phyloP scores from a whole-genome alignment of 805 yeast genomes.

The Lipomyces kockii region DNA sequence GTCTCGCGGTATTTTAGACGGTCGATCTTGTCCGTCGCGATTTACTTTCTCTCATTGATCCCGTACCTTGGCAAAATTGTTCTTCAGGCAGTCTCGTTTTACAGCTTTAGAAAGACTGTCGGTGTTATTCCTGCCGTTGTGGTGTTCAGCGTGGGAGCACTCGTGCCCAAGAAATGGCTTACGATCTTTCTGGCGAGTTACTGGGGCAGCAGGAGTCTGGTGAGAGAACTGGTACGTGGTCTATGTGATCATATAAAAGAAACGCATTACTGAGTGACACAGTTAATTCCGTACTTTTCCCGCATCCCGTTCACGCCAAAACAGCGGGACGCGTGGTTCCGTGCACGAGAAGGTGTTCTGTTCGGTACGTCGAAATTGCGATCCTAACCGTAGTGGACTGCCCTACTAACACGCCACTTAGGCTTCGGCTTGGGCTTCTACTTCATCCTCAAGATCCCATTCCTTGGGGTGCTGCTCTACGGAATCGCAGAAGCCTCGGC shows the following conservation, averaged over 20 bases:
- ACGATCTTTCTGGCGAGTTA: constrained; percentile 51
- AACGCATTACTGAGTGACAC: not conserved
- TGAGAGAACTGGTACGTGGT: constrained; percentile 47
- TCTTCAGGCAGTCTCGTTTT: constrained; percentile 52
- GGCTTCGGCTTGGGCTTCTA: constrained; percentile 58
- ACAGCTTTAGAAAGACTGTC: constrained; percentile 50
- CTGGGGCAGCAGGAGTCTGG: constrained; percentile 54
- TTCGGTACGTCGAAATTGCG: constrained; percentile 44
- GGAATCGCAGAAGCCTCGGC: constrained; percentile 59
- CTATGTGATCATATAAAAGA: not conserved
- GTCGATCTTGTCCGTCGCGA: constrained; percentile 42
- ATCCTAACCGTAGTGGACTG: not conserved
- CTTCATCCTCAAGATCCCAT: constrained; percentile 51
- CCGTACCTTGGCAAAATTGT: constrained; percentile 53
- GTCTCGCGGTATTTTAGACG: constrained; percentile 42
- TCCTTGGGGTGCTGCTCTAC: constrained; percentile 54
- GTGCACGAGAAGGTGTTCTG: constrained; percentile 59
- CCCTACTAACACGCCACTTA: not conserved
- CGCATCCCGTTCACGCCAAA: constrained; percentile 51
- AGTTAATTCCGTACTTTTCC: constrained; percentile 55
- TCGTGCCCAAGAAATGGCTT: constrained; percentile 47
- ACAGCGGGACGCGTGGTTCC: constrained; percentile 54
- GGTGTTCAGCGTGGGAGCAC: constrained; percentile 47
- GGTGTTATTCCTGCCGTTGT: constrained; percentile 54
- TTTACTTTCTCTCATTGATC: constrained; percentile 47